Base-by-base conservation (phyloP, 805 yeast species). In the Candida sakaeoensis region DNA sequence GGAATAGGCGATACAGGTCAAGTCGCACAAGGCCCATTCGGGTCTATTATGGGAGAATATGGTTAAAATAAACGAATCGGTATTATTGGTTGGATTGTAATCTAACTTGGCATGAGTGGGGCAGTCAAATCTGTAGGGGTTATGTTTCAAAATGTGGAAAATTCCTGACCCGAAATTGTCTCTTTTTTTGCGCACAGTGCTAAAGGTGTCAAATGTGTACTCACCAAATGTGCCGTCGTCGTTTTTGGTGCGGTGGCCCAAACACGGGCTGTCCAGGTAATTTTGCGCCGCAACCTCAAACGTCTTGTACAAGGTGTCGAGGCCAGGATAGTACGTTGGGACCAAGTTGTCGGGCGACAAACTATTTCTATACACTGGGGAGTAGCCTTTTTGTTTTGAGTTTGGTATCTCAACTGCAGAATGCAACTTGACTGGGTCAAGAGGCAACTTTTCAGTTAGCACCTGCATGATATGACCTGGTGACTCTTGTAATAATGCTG, bases 1-100 rank as follows among this genome's bases (percentile, higher is more conserved):
- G 5, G 63, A 55, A 46, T 76, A 81, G 6, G 78, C 70, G 32
- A 70, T 72, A 51, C 85, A 77, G 0, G 88, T 89, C 50, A 83
- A 57, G 60, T 85, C 93, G 21, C 84, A 59, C 14, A 83, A 55
- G 23, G 72, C 68, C 93, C 93, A 85, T 58, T 84, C 86, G 7
- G 74, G 66, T 36, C 79, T 65, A 54, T 82, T 82, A 14, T 70
- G 65, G 17, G 83, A 72, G 55, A 76, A 75, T 14, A 82, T 50
- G 1, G 83, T 65, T 33, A 81, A 71, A 27, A 80, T 62, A 49
- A 79, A 81, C 3, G 52, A 46, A 36, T 45, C 28, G 19, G n/a
- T n/a, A n/a, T 23, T 36, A 14, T 28, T 30, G 1, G 43, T 46
- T 7, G 43, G 43, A 16, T 49, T 49, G 15, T 45, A 45, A n/a